Base-by-base conservation (phyloP, 2,329 filamentous ascomycete species). In the Claviceps pazoutovae region DNA sequence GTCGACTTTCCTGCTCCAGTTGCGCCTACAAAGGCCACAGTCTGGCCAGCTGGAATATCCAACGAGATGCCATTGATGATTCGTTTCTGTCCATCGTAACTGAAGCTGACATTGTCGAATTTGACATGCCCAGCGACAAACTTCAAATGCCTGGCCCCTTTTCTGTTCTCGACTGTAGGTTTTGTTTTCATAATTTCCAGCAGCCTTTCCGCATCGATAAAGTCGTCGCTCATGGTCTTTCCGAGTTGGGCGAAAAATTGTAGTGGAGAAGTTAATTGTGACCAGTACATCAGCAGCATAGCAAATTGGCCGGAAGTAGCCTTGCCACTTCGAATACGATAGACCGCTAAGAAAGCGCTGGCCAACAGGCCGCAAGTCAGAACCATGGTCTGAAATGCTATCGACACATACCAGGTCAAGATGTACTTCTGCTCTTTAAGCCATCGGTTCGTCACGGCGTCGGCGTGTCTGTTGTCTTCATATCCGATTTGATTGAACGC, bases 221-320 rank as follows among this genome's bases (percentile, higher is more conserved):
- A 69, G 52, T 79, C 73, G 55, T 73, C 71, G 52, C 76, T 77
- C 55, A 82, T 72, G 48, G 66, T 74, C 59, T 76, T 78, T 6
- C 78, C 76, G 30, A 81, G 65, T 17, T 69, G 68, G 6, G 77
- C 74, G 60, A 88, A 87, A 64, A 85, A 87, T 57, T 82, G 82
- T 50, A 88, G 72, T 2, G 84, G 84, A 2, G 78, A 75, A 45
- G 84, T 83, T 39, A 88, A 72, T 60, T 88, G 84, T 17, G 77
- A 76, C 83, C 86, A 86, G 64, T 88, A 88, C 50, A 82, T 83
- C 54, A 88, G 68, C 16, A 88, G 71, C 66, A 82, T 79, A 51
- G 85, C 80, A 58, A 88, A 87, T 56, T 84, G 75, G 51, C 84
- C 84, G 11, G 84, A 71, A 5, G 77, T 78, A 4, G 78, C 75